A percentile compares a stretch with the other conserved stretches of the same genome.
phyloP scores from a whole-genome alignment of 108 stramenopile genomes.

The Bacterosira constricta region DNA sequence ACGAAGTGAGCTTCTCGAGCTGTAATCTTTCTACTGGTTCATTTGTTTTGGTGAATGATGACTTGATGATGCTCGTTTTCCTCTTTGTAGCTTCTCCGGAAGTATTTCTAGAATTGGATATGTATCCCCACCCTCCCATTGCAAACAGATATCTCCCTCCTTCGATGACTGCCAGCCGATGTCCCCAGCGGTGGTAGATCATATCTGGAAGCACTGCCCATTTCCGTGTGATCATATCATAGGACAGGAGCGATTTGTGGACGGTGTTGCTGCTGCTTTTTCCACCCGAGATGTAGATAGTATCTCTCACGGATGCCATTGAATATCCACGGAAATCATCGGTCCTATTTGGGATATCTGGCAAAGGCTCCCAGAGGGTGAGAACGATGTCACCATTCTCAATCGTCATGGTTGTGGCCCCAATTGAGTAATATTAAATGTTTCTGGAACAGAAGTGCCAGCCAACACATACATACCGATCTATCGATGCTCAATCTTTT shows the following conservation, averaged over 20 bases:
- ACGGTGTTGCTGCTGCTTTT: neutral
- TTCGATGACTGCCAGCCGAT: constrained; percentile 18
- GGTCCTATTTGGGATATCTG: neutral
- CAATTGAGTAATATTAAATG: no score
- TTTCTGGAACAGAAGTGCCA: no score
- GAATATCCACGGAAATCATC: constrained; percentile 25
- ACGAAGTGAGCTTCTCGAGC: constrained; percentile 17
- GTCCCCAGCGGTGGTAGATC: constrained; percentile 24
- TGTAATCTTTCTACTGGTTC: neutral
- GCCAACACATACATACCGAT: no score
- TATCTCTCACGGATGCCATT: constrained; percentile 12
- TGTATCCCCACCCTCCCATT: constrained; percentile 25
- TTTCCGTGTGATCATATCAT: constrained; percentile 17
- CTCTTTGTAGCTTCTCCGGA: neutral
- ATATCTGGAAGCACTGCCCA: constrained; percentile 16
- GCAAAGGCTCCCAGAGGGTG: constrained; percentile 19
- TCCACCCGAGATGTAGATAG: constrained; percentile 22
- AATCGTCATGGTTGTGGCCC: no score
- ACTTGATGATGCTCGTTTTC: constrained; percentile 3
- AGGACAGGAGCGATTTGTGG: neutral
- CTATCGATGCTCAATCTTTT: no score
- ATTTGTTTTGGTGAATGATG: neutral
- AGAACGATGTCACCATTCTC: neutral
- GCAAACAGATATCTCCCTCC: constrained; percentile 23
- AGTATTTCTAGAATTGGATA: neutral